Evolutionary conservation across 2,329 filamentous ascomycete species (phyloP), one percentile per base, ranked within the genome.

Genomic region (Talaromyces sp.): DNA sequence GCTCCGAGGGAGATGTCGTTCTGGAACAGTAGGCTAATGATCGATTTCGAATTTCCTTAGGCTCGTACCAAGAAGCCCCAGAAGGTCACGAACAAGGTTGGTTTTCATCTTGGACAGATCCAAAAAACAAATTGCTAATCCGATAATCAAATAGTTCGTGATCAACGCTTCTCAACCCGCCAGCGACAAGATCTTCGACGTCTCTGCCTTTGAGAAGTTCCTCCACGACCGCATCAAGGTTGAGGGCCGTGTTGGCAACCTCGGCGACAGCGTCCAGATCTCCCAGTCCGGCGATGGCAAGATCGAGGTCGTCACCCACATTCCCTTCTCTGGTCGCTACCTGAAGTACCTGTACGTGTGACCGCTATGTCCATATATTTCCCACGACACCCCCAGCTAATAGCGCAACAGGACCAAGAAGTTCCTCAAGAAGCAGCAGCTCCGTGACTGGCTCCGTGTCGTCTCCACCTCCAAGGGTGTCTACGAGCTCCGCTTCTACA

Each of bases 391-490:
- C 57, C 36, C 53, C 57, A 30, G 4, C 44, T 60, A 34, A 60
- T n/a, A 12, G 16, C n/a, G 30, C 12, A 59, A 60, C 70, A 96
- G 92, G 80, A 99, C 95, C 81, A 99, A 99, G 92, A 99, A 99
- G 88, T 99, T 96, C 90, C 90, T 99, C 83, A 99, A 99, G 92
- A 99, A 99, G 91, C 92, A 97, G 87, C 94, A 98, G 88, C 91
- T 99, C 80, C 92, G 95, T 85, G 95, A 99, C 87, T 99, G 95
- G 95, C 91, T 99, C 78, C 93, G 95, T 76, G 94, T 99, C 74
- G 95, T 99, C 77, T 96, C 92, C 73, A 98, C 94, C 79, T 92
- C 90, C 81, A 94, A 94, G 85, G 94, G 95, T 79, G 93, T 97
- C 70, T 99, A 99, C 86, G 93, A 97, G 87, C 90, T 99, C 83